Base-by-base conservation (phyloP, 257 asterid genomes). In the Cruciata laevipes region DNA sequence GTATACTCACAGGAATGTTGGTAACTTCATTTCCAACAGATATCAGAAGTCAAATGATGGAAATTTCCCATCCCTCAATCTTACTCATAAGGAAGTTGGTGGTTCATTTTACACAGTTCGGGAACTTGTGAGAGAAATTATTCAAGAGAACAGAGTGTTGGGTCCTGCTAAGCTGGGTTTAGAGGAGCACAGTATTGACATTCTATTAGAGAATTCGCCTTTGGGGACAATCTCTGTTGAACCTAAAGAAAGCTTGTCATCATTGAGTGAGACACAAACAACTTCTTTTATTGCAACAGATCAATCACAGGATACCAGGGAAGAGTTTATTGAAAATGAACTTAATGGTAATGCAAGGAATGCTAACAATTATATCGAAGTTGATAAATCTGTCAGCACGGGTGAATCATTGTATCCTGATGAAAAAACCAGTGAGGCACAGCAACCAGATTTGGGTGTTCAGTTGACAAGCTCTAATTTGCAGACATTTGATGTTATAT, bases 21-120 rank as follows among this genome's bases (percentile, higher is more conserved):
- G 8, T 56, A 31, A 16, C 7, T 58, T 27, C 33, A 70, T 51
- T 75, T 64, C 61, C 69, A 75, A 70, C 95, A 91, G 98, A 74
- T 87, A 84, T 76, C 96, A 89, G 82, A 79, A 61, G 42, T 78
- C 83, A 27, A 87, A 89, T 66, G 49, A 77, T 53, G 96, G 96
- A 23, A 84, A 69, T 74, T 91, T 91, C 23, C 98, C 98, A 1
- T 88, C 94, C 18, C 86, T 91, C 78, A 91, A 81, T 79, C 86
- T 91, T 74, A 76, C 98, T 51, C 98, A 91, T 83, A 88, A 87
- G 74, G 96, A 91, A 85, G 98, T 91, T 71, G 98, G 96, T 63
- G 96, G 98, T 69, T 91, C 98, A 35, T 91, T 86, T 83, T 91
- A 91, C 76, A 89, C 84, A 3, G 96, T 91, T 27, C 81, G 98